Evolutionary conservation across 768 basidiomycete genomes (phyloP), one percentile per base, ranked within the genome.

Genomic region (Hericium erinaceus): DNA sequence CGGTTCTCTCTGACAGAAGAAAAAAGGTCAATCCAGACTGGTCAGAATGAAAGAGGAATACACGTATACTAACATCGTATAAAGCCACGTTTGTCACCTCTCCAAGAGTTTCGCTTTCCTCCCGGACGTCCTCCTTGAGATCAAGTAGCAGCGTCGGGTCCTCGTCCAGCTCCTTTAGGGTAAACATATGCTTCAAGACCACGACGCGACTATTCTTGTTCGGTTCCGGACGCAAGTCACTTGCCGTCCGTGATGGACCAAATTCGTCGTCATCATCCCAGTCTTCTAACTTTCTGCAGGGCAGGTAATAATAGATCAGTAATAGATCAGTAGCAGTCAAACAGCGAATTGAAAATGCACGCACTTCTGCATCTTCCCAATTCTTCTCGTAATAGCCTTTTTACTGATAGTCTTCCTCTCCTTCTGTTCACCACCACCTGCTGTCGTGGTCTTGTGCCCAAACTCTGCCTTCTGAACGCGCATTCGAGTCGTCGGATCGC

Each of bases 241-340:
- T 79, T 20, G 78, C 78, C 16, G 82, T 78, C 53, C 79, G 74
- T 15, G 78, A 69, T 0, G 90, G 90, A 5, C 92, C 93, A 62
- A 92, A 92, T 2, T 92, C 92, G 61, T 95, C 93, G 67, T 92
- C 92, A 37, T 92, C 93, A 58, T 92, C 87, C 95, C 95, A 98
- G 66, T 97, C 92, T 54, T 80, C 80, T 28, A 98, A 72, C 76
- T 95, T 98, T 68, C 95, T 98, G 65, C 24, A 9, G 12, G 51
- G 40, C 16, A 11, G 57, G 48, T 41, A 58, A 39, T n/a, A n/a
- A n/a, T n/a, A n/a, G n/a, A n/a, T n/a, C n/a, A n/a, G 12, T 40
- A 48, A 40, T 11, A 48, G 33, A 16, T 49, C 18, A 3, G 4
- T 13, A 55, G 54, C 44, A 26, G 39, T 38, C 44, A 26, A 50